phyloP scores from a whole-genome alignment of 441 rosid species.

The Erysimum cheiri region DNA sequence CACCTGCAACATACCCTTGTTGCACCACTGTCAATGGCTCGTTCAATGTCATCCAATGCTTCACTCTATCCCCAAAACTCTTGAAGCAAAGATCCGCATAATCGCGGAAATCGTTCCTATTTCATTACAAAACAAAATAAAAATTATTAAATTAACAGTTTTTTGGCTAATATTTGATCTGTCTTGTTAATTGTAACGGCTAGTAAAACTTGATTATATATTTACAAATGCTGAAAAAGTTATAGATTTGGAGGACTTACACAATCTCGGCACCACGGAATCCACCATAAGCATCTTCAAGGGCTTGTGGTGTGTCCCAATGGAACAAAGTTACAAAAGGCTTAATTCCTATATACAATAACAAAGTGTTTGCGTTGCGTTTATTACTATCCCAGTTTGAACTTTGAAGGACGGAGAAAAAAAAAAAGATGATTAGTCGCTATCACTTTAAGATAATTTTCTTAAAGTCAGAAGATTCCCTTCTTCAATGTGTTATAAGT shows the following conservation, averaged over 20 bases:
- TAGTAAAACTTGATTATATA: not conserved
- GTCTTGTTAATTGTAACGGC: not conserved
- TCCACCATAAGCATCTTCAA: constrained; percentile 65
- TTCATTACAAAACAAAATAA: not conserved
- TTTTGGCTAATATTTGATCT: not conserved
- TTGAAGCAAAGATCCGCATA: constrained; percentile 67
- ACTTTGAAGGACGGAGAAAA: not conserved
- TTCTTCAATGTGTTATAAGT: not conserved
- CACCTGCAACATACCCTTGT: constrained; percentile 52
- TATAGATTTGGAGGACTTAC: constrained; percentile 42
- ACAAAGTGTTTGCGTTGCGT: not conserved
- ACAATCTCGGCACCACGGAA: constrained; percentile 51
- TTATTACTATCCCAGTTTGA: constrained; percentile 3
- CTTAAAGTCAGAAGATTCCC: constrained; percentile 7
- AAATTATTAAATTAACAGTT: not conserved
- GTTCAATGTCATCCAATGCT: constrained; percentile 77
- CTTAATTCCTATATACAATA: constrained; percentile 45
- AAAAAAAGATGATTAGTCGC: constrained; percentile 8
- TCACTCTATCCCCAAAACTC: constrained; percentile 74
- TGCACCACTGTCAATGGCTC: constrained; percentile 57
- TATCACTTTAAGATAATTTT: not conserved
- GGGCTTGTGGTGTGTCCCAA: constrained; percentile 61
- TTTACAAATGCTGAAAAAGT: not conserved
- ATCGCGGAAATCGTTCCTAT: constrained; percentile 55
- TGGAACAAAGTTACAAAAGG: constrained; percentile 62